A percentile compares a stretch with the other conserved stretches of the same genome.
These are phyloP conservation scores for Fusarium algeriense DNA, from an alignment of 2,329 filamentous ascomycete genomes.

Conservation along the genomic window DNA sequence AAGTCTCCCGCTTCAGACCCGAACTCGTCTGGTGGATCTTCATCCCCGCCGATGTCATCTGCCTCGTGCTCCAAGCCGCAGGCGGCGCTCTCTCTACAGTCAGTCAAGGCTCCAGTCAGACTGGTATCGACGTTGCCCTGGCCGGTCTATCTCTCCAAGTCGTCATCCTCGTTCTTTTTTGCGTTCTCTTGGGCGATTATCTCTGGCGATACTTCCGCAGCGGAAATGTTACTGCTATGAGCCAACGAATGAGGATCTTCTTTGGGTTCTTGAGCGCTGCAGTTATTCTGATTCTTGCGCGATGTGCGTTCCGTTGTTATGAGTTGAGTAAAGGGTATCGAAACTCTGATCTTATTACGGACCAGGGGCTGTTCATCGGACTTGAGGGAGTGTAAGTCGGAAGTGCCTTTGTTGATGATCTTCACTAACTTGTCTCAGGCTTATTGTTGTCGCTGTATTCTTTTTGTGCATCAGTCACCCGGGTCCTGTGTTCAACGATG, in stretches of 20 bases:
- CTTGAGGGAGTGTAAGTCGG: conserved; percentile 63
- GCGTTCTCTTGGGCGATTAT: conserved; percentile 61
- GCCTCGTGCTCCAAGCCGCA: conserved; percentile 66
- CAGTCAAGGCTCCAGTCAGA: conserved; percentile 59
- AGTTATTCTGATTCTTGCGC: conserved; percentile 69
- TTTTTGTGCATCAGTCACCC: conserved; percentile 56
- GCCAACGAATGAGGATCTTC: conserved; percentile 56
- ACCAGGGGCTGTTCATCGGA: conserved; percentile 65
- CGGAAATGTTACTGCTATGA: conserved; percentile 31
- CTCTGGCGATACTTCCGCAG: conserved; percentile 55
- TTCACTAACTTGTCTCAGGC: conserved; percentile 40
- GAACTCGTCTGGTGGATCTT: conserved; percentile 59
- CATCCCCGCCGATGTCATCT: conserved; percentile 66
- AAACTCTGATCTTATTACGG: conserved; percentile 63
- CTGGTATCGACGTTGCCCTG: conserved; percentile 54
- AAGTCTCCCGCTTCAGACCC: conserved; percentile 57
- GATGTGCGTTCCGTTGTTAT: conserved; percentile 73
- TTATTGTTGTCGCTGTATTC: conserved; percentile 53
- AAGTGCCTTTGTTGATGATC: accelerated
- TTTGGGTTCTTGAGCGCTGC: conserved; percentile 64
- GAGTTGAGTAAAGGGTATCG: conserved; percentile 73
- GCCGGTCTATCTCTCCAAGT: conserved; percentile 71
- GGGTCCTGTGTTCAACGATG: conserved; percentile 48
- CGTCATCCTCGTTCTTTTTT: conserved; percentile 65
- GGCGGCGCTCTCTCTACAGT: conserved; percentile 65